Percentiles rank a stretch among this genome's conserved stretches.
Conservation (phyloP, 345 rosid genomes). For the Fremontodendron californicum region DNA sequence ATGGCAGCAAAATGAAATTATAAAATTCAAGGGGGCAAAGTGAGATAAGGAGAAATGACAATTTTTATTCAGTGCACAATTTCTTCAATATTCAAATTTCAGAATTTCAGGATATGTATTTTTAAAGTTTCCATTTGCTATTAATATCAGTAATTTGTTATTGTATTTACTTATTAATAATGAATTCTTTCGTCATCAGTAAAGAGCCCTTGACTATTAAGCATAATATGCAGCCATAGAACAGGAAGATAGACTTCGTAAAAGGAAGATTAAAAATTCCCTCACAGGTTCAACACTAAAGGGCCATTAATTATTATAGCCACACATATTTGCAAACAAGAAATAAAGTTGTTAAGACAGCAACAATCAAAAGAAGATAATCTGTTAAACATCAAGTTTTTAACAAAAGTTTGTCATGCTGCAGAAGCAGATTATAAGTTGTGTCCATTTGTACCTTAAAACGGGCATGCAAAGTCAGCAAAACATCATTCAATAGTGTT, state of each 20-base stretch:
- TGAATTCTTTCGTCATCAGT: neutral
- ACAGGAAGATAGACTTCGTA: neutral
- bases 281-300: neutral
- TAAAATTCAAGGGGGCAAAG: too few relatives aligned
- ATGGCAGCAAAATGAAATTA: too few relatives aligned
- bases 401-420: neutral
- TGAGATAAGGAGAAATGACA: too few relatives aligned
- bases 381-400: neutral
- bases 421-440: neutral
- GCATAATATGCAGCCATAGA: neutral
- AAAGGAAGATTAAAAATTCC: neutral
- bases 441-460: constrained; percentile 61
- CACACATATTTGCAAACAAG: neutral
- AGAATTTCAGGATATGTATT: too few relatives aligned
- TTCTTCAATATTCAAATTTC: too few relatives aligned
- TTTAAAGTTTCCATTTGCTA: too few relatives aligned
- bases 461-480: constrained; percentile 99
- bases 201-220: neutral
- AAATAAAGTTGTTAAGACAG: neutral
- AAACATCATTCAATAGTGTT: constrained; percentile 81
- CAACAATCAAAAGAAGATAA: neutral
- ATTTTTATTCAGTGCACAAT: too few relatives aligned
- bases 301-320: neutral
- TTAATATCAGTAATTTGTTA: too few relatives aligned
- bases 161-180: neutral